Conservation (phyloP, 495 filamentous ascomycete genomes). For the Alectoria sarmentosa region DNA sequence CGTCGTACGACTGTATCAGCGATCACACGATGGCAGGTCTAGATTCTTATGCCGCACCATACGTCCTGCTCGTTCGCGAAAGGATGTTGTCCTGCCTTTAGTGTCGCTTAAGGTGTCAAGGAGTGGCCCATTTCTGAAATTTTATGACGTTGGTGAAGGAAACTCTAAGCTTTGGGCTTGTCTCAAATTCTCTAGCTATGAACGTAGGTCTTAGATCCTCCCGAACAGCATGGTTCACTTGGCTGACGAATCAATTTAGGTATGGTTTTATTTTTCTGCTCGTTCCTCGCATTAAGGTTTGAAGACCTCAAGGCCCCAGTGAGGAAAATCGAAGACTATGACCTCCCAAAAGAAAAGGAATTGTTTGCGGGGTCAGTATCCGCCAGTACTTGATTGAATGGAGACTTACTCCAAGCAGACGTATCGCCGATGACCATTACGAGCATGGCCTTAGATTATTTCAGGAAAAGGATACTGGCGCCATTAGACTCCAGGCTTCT, state of each 20-base stretch:
- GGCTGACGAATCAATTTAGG: conserved; percentile 29
- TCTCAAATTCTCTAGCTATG: conserved; percentile 20
- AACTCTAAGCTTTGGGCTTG: conserved; percentile 24
- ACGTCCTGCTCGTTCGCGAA: conserved; percentile 31
- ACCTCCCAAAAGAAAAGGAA: conserved; percentile 54
- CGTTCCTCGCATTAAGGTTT: conserved; percentile 66
- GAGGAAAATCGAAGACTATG: conserved; percentile 49
- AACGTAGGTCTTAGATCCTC: conserved; percentile 7
- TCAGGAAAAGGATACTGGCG: conserved; percentile 55
- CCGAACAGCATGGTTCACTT: conserved; percentile 5
- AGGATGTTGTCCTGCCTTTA: conserved; percentile 45
- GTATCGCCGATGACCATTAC: conserved; percentile 64
- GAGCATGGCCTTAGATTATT: conserved; percentile 67
- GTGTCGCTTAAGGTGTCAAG: conserved; percentile 49
- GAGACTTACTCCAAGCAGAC: conserved; percentile 34
- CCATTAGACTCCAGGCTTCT: conserved; percentile 46
- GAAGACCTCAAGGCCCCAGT: conserved; percentile 52
- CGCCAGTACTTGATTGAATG: not conserved
- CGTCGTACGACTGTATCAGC: conserved; percentile 48
- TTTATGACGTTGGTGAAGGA: conserved; percentile 40
- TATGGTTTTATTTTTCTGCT: conserved; percentile 74
- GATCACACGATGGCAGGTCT: conserved; percentile 46
- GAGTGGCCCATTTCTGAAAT: conserved; percentile 44
- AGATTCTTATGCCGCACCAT: conserved; percentile 50
- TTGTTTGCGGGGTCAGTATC: conserved; percentile 60